These are phyloP conservation scores for Nannizzia gypsea DNA, from an alignment of 2,329 filamentous ascomycete genomes.

Conservation along the genomic window DNA sequence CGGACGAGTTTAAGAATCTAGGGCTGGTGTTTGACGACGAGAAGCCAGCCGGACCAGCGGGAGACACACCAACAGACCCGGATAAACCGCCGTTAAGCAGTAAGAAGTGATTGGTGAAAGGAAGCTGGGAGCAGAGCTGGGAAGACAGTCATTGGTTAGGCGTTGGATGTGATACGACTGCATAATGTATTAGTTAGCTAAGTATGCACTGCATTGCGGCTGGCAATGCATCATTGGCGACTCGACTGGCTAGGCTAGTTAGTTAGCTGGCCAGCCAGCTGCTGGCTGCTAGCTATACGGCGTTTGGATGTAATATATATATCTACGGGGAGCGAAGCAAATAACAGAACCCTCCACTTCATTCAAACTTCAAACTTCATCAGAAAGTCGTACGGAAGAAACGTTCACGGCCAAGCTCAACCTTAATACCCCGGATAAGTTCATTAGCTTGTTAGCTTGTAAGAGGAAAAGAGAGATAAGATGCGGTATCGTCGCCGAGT, in stretches of 20 bases:
- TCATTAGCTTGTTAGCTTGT: too few species aligned
- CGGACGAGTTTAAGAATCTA: conserved; percentile 86
- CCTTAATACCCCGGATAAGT: background rate
- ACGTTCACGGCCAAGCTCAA: background rate
- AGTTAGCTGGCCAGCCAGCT: too few species aligned
- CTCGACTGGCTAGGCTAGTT: too few species aligned
- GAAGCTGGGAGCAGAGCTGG: background rate
- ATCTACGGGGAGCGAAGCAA: background rate
- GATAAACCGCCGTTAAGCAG: conserved; percentile 3
- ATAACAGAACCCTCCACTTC: background rate
- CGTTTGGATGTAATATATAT: background rate
- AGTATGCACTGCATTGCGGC: background rate
- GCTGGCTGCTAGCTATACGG: background rate
- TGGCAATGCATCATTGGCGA: background rate
- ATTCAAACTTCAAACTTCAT: too few species aligned
- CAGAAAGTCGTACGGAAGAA: background rate
- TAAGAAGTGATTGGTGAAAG: background rate
- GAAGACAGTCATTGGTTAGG: background rate
- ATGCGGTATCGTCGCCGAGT: background rate
- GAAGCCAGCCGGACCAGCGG: background rate
- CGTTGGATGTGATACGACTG: background rate
- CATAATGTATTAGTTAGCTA: background rate
- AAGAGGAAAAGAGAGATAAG: too few species aligned
- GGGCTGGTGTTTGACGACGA: conserved; percentile 53
- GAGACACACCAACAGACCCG: background rate